A percentile compares a stretch with the other conserved stretches of the same genome.
phyloP scores from a whole-genome alignment of 23 red algal species.

The Agarophyton chilense region DNA sequence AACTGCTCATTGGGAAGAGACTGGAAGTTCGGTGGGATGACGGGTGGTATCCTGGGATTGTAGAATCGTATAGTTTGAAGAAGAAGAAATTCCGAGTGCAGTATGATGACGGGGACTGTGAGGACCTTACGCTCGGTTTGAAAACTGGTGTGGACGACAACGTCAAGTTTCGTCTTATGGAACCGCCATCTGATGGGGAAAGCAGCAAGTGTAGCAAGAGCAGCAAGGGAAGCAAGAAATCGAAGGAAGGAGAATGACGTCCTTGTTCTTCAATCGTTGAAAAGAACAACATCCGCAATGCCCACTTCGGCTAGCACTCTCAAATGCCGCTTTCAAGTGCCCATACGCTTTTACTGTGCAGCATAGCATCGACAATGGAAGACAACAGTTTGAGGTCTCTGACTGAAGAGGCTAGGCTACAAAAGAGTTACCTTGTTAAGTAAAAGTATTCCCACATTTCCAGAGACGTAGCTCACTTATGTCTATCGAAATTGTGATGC shows the following conservation, averaged over 20 bases:
- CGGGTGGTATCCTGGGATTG: conserved; percentile 74
- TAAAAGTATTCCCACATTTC: too few species aligned
- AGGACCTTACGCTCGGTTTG: conserved; percentile 61
- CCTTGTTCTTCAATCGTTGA: too few species aligned
- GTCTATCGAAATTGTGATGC: too few species aligned
- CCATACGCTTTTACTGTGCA: too few species aligned
- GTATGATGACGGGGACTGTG: conserved; percentile 82
- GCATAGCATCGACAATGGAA: too few species aligned
- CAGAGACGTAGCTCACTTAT: too few species aligned
- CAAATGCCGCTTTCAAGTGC: too few species aligned
- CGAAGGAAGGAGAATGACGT: not conserved
- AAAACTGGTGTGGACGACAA: conserved; percentile 29
- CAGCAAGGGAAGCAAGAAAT: conserved; percentile 11
- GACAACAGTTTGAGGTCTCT: too few species aligned
- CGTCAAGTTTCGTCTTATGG: conserved; percentile 3
- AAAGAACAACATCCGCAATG: too few species aligned
- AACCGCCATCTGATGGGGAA: not conserved
- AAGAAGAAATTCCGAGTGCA: conserved; percentile 68
- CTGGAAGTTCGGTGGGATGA: conserved; percentile 76
- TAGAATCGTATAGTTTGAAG: conserved; percentile 59
- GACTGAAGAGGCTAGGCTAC: too few species aligned
- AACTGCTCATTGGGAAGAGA: conserved; percentile 49
- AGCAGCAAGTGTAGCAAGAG: not conserved
- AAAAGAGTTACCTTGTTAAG: too few species aligned
- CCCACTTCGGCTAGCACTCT: too few species aligned